Evolutionary conservation across 768 basidiomycete genomes (phyloP).

Genomic region (Pisolithus tinctorius): DNA sequence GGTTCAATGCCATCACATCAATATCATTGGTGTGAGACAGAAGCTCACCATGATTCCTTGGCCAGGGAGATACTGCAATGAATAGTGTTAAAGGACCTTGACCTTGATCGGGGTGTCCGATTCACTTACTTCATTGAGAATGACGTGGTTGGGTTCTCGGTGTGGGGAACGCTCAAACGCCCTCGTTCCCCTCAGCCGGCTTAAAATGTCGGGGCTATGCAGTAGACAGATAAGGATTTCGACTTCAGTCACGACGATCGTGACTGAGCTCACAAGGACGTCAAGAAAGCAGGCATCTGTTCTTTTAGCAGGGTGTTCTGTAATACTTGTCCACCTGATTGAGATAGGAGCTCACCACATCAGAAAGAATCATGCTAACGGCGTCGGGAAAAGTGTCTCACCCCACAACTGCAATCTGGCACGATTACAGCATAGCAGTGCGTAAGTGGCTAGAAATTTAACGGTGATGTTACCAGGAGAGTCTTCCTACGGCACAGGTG

Average conservation of each 20-base stretch:
- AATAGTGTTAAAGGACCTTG: slow-evolving; percentile 8
- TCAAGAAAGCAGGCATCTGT: slow-evolving; percentile 64
- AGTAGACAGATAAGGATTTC: slow-evolving; percentile 3
- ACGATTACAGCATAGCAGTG: not conserved
- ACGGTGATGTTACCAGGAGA: too few species aligned
- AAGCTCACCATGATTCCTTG: slow-evolving; percentile 86
- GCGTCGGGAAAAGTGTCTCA: slow-evolving; percentile 21
- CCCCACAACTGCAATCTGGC: slow-evolving; percentile 73
- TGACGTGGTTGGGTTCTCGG: slow-evolving; percentile 76
- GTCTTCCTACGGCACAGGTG: too few species aligned
- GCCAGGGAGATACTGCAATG: slow-evolving; percentile 65
- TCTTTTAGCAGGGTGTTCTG: slow-evolving; percentile 62
- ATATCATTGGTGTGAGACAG: slow-evolving; percentile 2
- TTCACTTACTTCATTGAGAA: slow-evolving; percentile 69
- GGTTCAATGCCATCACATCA: not conserved
- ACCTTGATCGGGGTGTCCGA: not conserved
- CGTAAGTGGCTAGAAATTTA: too few species aligned
- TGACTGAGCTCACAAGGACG: slow-evolving; percentile 45
- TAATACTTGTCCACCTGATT: slow-evolving; percentile 66
- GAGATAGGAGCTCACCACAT: slow-evolving; percentile 4
- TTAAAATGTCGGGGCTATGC: slow-evolving; percentile 71
- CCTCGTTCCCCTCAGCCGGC: slow-evolving; percentile 58
- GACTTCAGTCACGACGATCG: not conserved
- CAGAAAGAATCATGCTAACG: not conserved
- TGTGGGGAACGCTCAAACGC: slow-evolving; percentile 61